A percentile compares a stretch with the other conserved stretches of the same genome.
Evolutionary conservation across 176 grass and related monocot genomes (phyloP).

Genomic region (Themeda triandra): DNA sequence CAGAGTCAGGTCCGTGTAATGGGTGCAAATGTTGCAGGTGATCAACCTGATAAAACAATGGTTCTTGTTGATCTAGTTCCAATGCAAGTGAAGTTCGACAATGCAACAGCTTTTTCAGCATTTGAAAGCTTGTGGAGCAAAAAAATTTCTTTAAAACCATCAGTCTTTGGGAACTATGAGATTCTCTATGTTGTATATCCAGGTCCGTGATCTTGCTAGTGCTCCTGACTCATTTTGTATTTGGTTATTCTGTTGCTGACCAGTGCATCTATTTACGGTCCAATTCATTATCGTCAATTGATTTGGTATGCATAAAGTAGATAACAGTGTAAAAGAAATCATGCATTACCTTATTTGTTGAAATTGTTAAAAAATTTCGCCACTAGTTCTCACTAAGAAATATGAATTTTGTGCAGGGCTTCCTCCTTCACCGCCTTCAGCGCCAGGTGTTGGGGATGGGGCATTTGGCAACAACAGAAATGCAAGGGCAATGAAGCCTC

Average conservation of each 20-base stretch:
- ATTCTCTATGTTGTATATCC: conserved; percentile 96
- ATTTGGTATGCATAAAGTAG: conserved; percentile 1
- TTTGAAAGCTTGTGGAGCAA: conserved; percentile 91
- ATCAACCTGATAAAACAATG: conserved; percentile 76
- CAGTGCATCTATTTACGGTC: neutral
- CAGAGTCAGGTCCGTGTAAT: conserved; percentile 82
- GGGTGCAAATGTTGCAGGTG: conserved; percentile 88
- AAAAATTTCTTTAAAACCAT: conserved; percentile 54
- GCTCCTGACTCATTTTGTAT: conserved; percentile 10
- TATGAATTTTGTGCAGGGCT: conserved; percentile 63
- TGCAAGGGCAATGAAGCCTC: conserved; percentile 78
- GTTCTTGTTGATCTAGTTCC: conserved; percentile 89
- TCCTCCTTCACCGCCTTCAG: conserved; percentile 85
- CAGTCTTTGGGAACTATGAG: conserved; percentile 72
- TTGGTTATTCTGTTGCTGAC: conserved; percentile 21
- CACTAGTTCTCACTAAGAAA: conserved; percentile 15
- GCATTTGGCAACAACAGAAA: conserved; percentile 59
- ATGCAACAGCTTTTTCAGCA: conserved; percentile 58
- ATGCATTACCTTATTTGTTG: neutral
- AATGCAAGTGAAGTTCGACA: conserved; percentile 67
- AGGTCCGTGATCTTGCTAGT: conserved; percentile 45
- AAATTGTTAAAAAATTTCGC: neutral
- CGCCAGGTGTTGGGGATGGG: conserved; percentile 44
- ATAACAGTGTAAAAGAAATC: neutral
- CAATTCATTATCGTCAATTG: conserved; percentile 12